Evolutionary conservation across 1,139 yeast species (phyloP).

Genomic region (Wickerhamomyces sp.): DNA sequence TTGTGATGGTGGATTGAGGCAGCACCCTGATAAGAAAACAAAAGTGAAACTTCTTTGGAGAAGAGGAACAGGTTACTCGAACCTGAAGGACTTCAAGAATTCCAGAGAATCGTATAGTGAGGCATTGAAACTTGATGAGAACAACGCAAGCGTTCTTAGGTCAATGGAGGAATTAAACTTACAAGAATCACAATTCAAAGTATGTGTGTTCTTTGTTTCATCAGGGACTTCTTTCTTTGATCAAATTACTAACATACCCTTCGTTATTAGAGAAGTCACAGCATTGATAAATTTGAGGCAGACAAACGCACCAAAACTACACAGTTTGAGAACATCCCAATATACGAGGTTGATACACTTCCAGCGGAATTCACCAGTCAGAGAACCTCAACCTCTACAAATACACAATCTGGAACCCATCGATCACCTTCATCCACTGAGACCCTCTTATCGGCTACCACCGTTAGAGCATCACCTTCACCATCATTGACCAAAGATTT

Average conservation of each 20-base stretch:
- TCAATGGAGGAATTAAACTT: conserved; percentile 14
- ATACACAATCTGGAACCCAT: neutral
- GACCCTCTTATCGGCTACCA: no score
- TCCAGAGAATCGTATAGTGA: conserved; percentile 35
- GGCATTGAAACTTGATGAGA: conserved; percentile 44
- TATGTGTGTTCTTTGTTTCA: neutral
- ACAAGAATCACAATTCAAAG: conserved; percentile 11
- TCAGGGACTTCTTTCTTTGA: no score
- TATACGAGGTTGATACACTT: conserved; percentile 40
- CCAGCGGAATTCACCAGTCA: conserved; percentile 34
- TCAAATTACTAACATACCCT: neutral
- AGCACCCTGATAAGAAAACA: conserved; percentile 24
- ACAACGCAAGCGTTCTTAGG: conserved; percentile 32
- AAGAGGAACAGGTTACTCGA: conserved; percentile 42
- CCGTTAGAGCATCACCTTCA: no score
- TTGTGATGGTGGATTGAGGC: conserved; percentile 50
- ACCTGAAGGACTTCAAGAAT: conserved; percentile 28
- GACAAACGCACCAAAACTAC: conserved; percentile 15
- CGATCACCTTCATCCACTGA: no score
- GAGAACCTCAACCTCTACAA: neutral
- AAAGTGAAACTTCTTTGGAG: conserved; percentile 55
- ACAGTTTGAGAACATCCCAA: conserved; percentile 28
- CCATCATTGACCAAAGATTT: neutral
- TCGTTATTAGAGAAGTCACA: conserved; percentile 13
- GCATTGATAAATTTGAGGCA: conserved; percentile 9